Evolutionary conservation across 805 yeast genomes (phyloP).

Genomic region (Lachancea sp.): DNA sequence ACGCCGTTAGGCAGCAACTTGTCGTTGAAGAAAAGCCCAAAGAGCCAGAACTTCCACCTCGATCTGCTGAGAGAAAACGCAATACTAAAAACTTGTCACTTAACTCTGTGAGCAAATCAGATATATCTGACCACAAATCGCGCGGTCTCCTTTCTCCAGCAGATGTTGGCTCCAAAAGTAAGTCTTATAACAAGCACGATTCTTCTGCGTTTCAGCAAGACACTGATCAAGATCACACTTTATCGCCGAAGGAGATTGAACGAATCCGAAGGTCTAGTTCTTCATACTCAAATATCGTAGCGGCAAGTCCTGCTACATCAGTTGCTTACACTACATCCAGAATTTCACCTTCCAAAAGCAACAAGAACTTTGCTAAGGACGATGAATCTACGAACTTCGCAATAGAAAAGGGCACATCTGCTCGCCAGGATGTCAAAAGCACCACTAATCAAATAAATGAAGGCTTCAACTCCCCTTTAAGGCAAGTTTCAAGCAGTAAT

Average conservation of each 20-base stretch:
- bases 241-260: conserved; percentile 5
- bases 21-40: conserved; percentile 8
- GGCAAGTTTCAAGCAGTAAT: conserved; percentile 10
- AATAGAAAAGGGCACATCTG: neutral
- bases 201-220: neutral
- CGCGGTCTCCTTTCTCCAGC: conserved; percentile 4
- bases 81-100: conserved; percentile 18
- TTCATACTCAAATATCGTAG: conserved; percentile 4
- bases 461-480: conserved; percentile 31
- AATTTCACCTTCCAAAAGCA: conserved; percentile 23
- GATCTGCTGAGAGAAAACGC: conserved; percentile 35
- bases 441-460: conserved; percentile 22
- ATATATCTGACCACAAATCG: neutral
- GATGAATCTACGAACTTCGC: conserved; percentile 1
- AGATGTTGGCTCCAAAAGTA: neutral
- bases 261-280: conserved; percentile 8
- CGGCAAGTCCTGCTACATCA: conserved; percentile 32
- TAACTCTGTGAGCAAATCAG: neutral
- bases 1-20: conserved; percentile 10
- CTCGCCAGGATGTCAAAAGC: neutral
- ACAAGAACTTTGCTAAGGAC: conserved; percentile 11
- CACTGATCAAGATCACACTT: neutral
- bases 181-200: neutral
- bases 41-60: conserved; percentile 31
- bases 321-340: conserved; percentile 34